Conservation (phyloP, 2,329 filamentous ascomycete genomes). For the Pseudogymnoascus sp. region DNA sequence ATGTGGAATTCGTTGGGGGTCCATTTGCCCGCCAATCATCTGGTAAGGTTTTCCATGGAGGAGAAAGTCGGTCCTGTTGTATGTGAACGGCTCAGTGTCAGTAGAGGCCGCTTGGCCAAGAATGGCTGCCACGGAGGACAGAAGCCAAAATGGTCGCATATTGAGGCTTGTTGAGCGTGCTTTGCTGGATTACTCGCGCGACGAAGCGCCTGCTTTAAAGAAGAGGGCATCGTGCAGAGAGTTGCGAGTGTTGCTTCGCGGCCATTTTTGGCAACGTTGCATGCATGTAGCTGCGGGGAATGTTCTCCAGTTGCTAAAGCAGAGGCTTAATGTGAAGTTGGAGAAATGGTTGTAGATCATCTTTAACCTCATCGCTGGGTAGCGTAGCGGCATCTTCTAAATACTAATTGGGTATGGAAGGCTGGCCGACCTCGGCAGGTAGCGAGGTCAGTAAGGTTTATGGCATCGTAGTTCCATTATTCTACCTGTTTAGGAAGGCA, state of each 20-base stretch:
- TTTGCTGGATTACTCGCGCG: background rate
- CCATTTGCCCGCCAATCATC: slow-evolving; percentile 43
- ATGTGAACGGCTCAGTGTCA: slow-evolving; percentile 29
- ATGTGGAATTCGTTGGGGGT: slow-evolving; percentile 40
- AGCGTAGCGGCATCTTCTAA: background rate
- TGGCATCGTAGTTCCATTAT: background rate
- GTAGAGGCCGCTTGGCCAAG: background rate
- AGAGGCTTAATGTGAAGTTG: background rate
- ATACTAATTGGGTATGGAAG: background rate
- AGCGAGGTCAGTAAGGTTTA: background rate
- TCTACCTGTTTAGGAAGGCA: background rate
- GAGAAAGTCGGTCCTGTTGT: slow-evolving; percentile 33
- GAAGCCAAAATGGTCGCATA: slow-evolving; percentile 4
- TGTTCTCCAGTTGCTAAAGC: background rate
- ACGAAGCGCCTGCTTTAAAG: background rate
- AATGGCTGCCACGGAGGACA: background rate
- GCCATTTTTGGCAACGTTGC: background rate
- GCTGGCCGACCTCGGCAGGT: background rate
- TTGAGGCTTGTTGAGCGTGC: background rate
- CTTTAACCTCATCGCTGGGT: background rate
- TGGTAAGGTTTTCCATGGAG: slow-evolving; percentile 34
- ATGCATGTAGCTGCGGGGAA: background rate
- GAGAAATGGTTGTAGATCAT: background rate
- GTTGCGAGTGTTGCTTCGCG: background rate
- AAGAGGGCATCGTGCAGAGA: background rate